Percentiles rank a stretch among this genome's conserved stretches.
These are phyloP conservation scores for Didymellaceae sp. DNA, from an alignment of 2,329 filamentous ascomycete species.

Conservation along the genomic window DNA sequence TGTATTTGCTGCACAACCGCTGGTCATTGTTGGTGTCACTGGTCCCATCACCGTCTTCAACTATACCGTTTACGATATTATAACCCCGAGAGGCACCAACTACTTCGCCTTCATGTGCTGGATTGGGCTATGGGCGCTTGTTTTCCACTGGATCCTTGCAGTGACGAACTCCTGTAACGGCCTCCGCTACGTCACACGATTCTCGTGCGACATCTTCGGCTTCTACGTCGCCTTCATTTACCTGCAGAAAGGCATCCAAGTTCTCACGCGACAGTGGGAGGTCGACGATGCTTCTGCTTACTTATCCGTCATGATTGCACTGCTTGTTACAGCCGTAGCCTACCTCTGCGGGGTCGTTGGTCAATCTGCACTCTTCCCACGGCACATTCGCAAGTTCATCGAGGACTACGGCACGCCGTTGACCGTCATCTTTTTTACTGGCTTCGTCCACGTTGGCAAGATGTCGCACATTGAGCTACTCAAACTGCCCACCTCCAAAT, in stretches of 20 bases:
- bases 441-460: slow-evolving; percentile 84
- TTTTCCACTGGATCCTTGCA: slow-evolving; percentile 85
- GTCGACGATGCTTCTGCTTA: slow-evolving; percentile 70
- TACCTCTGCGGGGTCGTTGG: slow-evolving; percentile 78
- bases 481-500: slow-evolving; percentile 74
- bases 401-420: slow-evolving; percentile 86
- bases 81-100: slow-evolving; percentile 75
- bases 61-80: slow-evolving; percentile 92
- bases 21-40: slow-evolving; percentile 91
- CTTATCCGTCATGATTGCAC: slow-evolving; percentile 75
- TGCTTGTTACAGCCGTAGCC: slow-evolving; percentile 78
- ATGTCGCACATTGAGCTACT: slow-evolving; percentile 75
- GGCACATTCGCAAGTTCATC: slow-evolving; percentile 79
- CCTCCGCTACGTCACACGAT: slow-evolving; percentile 87
- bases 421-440: slow-evolving; percentile 78
- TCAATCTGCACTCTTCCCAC: slow-evolving; percentile 72
- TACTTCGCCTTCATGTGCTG: slow-evolving; percentile 92
- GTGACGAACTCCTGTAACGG: slow-evolving; percentile 87
- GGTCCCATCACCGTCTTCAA: slow-evolving; percentile 94
- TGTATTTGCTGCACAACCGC: slow-evolving; percentile 78
- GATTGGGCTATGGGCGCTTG: slow-evolving; percentile 86
- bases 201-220: slow-evolving; percentile 92
- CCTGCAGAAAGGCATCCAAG: slow-evolving; percentile 87
- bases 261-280: slow-evolving; percentile 76
- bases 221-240: slow-evolving; percentile 95